phyloP scores from a whole-genome alignment of 202 grass and related monocot species.

The Zoysia matrella region DNA sequence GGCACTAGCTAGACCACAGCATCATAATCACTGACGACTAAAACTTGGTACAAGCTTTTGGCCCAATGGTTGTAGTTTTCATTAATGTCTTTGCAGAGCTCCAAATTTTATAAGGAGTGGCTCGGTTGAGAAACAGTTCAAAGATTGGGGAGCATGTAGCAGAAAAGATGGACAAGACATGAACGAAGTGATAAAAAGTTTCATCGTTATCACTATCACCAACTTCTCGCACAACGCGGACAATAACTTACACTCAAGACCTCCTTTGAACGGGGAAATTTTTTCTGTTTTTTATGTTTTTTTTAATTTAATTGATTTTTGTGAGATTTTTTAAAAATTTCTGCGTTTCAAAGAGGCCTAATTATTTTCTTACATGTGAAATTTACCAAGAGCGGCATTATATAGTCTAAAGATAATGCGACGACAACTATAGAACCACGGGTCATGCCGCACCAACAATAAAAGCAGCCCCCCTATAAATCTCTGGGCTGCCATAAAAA shows the following conservation, averaged over 20 bases:
- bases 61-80: slow-evolving; percentile 13
- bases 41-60: slow-evolving; percentile 7
- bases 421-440: slow-evolving; percentile 26
- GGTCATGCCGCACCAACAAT: slow-evolving; percentile 4
- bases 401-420: slow-evolving; percentile 35
- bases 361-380: slow-evolving; percentile 33
- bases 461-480: background rate
- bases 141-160: slow-evolving; percentile 37
- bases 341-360: background rate
- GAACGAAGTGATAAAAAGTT: too few species aligned
- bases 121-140: slow-evolving; percentile 5
- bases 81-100: slow-evolving; percentile 32
- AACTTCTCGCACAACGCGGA: too few species aligned
- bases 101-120: background rate
- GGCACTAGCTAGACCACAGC: slow-evolving; percentile 2
- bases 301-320: too few species aligned
- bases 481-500: slow-evolving; percentile 27
- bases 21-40: background rate
- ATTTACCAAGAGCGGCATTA: slow-evolving; percentile 17
- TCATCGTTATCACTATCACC: too few species aligned
- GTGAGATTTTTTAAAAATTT: too few species aligned
- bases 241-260: too few species aligned
- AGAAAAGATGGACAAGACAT: too few species aligned
- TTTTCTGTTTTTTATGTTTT: too few species aligned
- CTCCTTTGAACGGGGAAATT: too few species aligned